Conservation (phyloP, 2,329 filamentous ascomycete species). For the Colletotrichum graminicola region DNA sequence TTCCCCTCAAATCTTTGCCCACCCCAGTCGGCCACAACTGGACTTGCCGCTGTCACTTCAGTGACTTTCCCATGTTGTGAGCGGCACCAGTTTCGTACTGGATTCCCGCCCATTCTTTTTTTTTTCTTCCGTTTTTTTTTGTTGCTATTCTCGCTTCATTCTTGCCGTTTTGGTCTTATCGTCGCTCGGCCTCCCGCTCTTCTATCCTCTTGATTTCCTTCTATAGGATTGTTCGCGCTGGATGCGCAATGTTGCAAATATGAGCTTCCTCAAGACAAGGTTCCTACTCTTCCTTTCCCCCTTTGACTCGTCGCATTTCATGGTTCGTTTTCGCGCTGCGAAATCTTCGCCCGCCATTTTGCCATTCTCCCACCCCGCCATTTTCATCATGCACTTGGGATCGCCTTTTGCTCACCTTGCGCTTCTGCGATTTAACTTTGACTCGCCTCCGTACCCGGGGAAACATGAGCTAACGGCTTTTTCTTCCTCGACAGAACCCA, state of each 20-base stretch:
- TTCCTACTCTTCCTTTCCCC: slow-evolving; percentile 43
- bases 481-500: slow-evolving; percentile 60
- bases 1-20: slow-evolving; percentile 7
- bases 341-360: slow-evolving; percentile 35
- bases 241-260: slow-evolving; percentile 54
- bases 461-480: slow-evolving; percentile 35
- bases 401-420: slow-evolving; percentile 19
- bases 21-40: slow-evolving; percentile 21
- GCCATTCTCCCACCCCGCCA: slow-evolving; percentile 40
- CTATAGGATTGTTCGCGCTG: slow-evolving; percentile 32
- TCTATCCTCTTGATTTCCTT: slow-evolving; percentile 30
- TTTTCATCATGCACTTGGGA: slow-evolving; percentile 27
- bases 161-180: slow-evolving; percentile 25
- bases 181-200: slow-evolving; percentile 34
- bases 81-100: slow-evolving; percentile 36
- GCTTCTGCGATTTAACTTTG: neutral
- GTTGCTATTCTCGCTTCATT: slow-evolving; percentile 25
- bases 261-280: slow-evolving; percentile 61
- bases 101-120: slow-evolving; percentile 37
- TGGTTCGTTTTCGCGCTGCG: slow-evolving; percentile 22
- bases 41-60: slow-evolving; percentile 32
- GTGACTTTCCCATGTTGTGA: slow-evolving; percentile 41
- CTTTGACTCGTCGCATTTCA: slow-evolving; percentile 30
- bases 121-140: slow-evolving; percentile 23
- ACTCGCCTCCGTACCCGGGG: neutral